Evolutionary conservation across 257 asterid species (phyloP), one percentile per base, ranked within the genome.

Genomic region (Rhazya stricta): DNA sequence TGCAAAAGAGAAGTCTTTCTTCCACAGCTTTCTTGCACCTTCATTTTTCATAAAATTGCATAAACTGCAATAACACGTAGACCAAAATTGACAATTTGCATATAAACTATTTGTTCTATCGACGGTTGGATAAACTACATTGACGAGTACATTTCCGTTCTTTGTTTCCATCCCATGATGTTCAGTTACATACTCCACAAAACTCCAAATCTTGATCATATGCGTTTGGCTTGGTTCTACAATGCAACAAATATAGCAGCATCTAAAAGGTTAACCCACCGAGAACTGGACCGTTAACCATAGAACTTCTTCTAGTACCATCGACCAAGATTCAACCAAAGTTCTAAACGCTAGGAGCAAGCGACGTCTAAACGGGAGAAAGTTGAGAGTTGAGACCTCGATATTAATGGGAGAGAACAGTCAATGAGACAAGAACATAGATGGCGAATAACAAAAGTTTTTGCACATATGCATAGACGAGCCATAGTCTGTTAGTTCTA

Each of bases 391-490:
- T 50, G 36, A 51, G 23, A 32, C 43, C 50, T 12, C 42, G 23
- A 60, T 41, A 41, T 60, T 58, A 19, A n/a, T 63, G 12, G 72
- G 37, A 56, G 66, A 70, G 72, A 69, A 65, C 73, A 45, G 45
- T 19, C 16, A 77, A 66, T 36, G 46, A 71, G 79, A 74, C 78
- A 74, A 63, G 32, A 74, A 12, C 45, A 78, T n/a, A 71, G 54
- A 65, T 43, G 62, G 45, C 53, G 60, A 36, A 57, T 36, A 39
- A 50, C 25, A 10, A 72, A 79, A 71, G 42, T 1, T 36, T 11
- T 36, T 30, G 67, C 25, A 36, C 25, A 34, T 39, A 75, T 63
- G 27, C 58, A 65, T 53, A 46, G 79, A 62, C 50, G 51, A 54
- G 67, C 76, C 71, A 42, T 32, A 45, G 48, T 74, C 77, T 74